Conservation (phyloP, 495 filamentous ascomycete genomes). For the Ramalina intermedia region DNA sequence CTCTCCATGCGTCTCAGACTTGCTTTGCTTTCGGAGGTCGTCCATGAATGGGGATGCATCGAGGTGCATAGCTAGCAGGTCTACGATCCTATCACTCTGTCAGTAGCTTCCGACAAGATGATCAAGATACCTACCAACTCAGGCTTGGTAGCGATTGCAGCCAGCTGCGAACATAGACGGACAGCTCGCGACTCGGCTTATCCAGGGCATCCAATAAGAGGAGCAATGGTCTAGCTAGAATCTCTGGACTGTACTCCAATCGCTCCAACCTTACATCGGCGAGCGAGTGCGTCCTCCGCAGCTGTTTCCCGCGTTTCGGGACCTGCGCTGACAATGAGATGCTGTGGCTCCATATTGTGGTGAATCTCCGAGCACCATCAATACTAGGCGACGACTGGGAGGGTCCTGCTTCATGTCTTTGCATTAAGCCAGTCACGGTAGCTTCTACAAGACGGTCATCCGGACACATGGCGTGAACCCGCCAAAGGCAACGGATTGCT, state of each 20-base stretch:
- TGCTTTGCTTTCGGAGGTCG: background rate
- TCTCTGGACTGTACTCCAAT: constrained; percentile 21
- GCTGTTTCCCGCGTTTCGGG: background rate
- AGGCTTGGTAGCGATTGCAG: constrained; percentile 58
- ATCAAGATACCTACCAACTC: constrained; percentile 34
- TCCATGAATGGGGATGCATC: background rate
- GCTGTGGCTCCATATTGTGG: constrained; percentile 67
- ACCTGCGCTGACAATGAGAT: constrained; percentile 19
- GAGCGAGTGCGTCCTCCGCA: constrained; percentile 23
- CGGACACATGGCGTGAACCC: constrained; percentile 53
- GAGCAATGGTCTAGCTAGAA: constrained; percentile 72
- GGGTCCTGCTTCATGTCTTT: constrained; percentile 35
- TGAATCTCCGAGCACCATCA: constrained; percentile 49
- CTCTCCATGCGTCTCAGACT: background rate
- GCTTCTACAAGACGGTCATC: constrained; percentile 57
- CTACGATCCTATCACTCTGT: constrained; percentile 20
- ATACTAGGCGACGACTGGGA: constrained; percentile 19
- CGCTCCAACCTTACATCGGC: constrained; percentile 31
- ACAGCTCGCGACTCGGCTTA: constrained; percentile 59
- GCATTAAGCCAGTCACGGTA: constrained; percentile 60
- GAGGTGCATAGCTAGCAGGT: constrained; percentile 26
- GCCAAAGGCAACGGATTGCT: constrained; percentile 72
- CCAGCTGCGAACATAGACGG: constrained; percentile 67
- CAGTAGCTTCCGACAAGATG: background rate
- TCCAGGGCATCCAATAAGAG: constrained; percentile 65